These are phyloP conservation scores for Xanthoceras sorbifolium DNA, from an alignment of 345 rosid species.

Conservation along the genomic window DNA sequence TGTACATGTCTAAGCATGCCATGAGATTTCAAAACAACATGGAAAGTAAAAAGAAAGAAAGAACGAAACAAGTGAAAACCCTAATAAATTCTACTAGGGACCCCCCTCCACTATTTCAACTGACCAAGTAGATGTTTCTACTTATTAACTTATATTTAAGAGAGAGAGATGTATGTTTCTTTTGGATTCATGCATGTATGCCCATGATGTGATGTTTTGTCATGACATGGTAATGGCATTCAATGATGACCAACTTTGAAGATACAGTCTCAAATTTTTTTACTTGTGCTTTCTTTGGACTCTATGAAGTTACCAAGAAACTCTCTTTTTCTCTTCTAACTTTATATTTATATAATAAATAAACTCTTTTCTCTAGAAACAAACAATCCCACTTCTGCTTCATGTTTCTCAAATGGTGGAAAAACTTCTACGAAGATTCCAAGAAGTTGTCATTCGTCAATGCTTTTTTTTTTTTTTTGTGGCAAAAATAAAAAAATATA, in stretches of 20 bases:
- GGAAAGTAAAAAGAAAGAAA: slow-evolving; percentile 9
- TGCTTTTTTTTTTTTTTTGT: not conserved
- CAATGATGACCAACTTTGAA: slow-evolving; percentile 39
- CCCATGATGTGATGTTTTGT: slow-evolving; percentile 57
- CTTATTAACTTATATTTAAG: too few species aligned
- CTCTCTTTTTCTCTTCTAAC: not conserved
- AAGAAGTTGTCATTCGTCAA: slow-evolving; percentile 23
- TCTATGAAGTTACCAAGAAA: slow-evolving; percentile 36
- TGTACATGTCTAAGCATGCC: slow-evolving; percentile 87
- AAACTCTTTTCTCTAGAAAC: slow-evolving; percentile 23
- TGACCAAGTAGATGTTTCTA: slow-evolving; percentile 47
- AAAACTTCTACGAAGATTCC: slow-evolving; percentile 34
- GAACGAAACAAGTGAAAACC: slow-evolving; percentile 14
- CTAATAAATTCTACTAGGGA: slow-evolving; percentile 39
- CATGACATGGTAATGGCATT: slow-evolving; percentile 42
- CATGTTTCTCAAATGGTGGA: slow-evolving; percentile 10
- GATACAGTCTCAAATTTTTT: slow-evolving; percentile 4
- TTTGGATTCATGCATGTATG: slow-evolving; percentile 42
- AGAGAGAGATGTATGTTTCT: slow-evolving; percentile 18
- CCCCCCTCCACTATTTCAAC: slow-evolving; percentile 45
- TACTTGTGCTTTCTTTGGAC: slow-evolving; percentile 22
- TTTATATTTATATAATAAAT: not conserved
- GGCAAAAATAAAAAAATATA: not conserved
- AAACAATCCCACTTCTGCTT: slow-evolving; percentile 21
- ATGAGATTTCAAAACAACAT: slow-evolving; percentile 49